phyloP scores from a whole-genome alignment of 2,329 filamentous ascomycete species.

The Neofusicoccum cordaticola region DNA sequence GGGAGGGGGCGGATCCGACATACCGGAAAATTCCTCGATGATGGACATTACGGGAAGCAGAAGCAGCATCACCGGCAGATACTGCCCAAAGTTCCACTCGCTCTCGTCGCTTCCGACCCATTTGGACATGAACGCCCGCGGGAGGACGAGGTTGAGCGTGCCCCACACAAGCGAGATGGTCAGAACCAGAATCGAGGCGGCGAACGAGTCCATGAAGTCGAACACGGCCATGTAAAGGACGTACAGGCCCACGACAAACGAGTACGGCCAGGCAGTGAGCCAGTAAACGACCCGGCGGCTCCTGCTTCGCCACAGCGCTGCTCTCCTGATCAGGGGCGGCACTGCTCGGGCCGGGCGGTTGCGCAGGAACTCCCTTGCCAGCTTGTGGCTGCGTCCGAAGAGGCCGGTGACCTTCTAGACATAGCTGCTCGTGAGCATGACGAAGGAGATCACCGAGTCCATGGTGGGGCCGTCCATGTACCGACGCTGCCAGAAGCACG shows the following conservation, averaged over 20 bases:
- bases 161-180: background rate
- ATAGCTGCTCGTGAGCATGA: background rate
- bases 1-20: too few species aligned
- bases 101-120: background rate
- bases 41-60: background rate
- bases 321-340: background rate
- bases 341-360: background rate
- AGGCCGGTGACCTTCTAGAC: background rate
- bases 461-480: background rate
- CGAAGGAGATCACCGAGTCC: background rate
- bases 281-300: background rate
- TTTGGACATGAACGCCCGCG: background rate
- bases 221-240: background rate
- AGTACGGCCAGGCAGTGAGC: background rate
- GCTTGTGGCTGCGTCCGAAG: background rate
- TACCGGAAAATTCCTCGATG: background rate
- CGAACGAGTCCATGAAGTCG: background rate
- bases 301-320: background rate
- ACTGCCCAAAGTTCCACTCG: background rate
- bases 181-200: background rate
- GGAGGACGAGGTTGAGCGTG: background rate
- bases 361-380: background rate
- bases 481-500: background rate
- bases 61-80: background rate
- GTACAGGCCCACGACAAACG: background rate